Evolutionary conservation across 192 early-diverging fungal genomes (phyloP), one percentile per base, ranked within the genome.

Genomic region (Coemansia reversa): DNA sequence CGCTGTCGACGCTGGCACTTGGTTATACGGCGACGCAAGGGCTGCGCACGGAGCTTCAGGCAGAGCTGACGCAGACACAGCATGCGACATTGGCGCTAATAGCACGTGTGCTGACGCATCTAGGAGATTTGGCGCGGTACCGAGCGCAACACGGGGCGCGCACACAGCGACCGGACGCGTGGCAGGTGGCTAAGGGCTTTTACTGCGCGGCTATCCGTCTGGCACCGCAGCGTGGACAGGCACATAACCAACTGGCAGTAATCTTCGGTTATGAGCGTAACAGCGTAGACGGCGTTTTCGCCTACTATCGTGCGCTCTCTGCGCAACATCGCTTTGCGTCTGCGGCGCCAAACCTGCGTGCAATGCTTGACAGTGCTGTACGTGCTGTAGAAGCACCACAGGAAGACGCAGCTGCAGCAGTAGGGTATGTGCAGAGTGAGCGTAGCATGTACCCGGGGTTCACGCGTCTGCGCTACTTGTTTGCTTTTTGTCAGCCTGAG

Each of bases 241-340:
- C 76, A 4, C 67, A 79, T 22, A 79, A 79, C 65, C 76, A 79
- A 61, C 66, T 79, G 66, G 76, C 70, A 1, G 76, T 79, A 9
- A 62, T 79, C 51, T 62, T 61, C 45, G 76, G 76, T 0, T 70
- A 73, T 52, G 76, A 79, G 59, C 66, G 59, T 29, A 70, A 67
- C 61, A 70, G 39, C 28, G 57, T 79, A 3, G 70, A 73, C 39
- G 64, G 66, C 0, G 42, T 69, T 2, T 79, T 79, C 30, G 30
- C 56, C 24, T 79, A 79, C 71, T 74, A 79, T 58, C 65, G 76
- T 49, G 76, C 76, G 0, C 66, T 73, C 24, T 69, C 76, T 1
- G 63, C 70, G 0, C 65, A 66, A 55, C 27, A 67, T 29, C 30
- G 61, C 32, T 79, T 79, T 50, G 14, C 52, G 20, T 59, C 70